A percentile compares a stretch with the other conserved stretches of the same genome.
These are phyloP conservation scores for Theileria orientalis DNA, from an alignment of 169 alveolate genomes.

Conservation along the genomic window DNA sequence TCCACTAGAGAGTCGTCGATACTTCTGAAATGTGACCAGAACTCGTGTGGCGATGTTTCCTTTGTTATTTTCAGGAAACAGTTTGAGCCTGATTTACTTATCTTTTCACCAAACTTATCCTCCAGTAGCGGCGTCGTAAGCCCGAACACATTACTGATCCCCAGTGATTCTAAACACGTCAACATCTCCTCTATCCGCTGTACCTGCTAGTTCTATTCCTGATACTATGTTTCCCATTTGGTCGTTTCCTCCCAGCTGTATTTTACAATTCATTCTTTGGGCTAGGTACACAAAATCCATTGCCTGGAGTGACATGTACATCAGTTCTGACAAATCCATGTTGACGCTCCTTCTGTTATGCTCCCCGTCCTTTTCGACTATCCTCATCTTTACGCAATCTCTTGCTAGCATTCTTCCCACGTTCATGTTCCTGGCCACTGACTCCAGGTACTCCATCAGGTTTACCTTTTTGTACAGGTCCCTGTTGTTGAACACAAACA, in stretches of 20 bases:
- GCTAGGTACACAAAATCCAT: slow-evolving; percentile 72
- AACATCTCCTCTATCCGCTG: background rate
- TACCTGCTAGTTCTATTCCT: slow-evolving; percentile 73
- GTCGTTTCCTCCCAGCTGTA: slow-evolving; percentile 84
- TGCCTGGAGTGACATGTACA: slow-evolving; percentile 79
- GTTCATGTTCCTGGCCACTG: slow-evolving; percentile 61
- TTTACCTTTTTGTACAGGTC: slow-evolving; percentile 55
- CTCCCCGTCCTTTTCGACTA: slow-evolving; percentile 34
- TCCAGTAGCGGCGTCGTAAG: slow-evolving; percentile 71
- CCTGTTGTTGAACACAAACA: slow-evolving; percentile 59
- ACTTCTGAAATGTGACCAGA: slow-evolving; percentile 63
- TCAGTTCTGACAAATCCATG: slow-evolving; percentile 70
- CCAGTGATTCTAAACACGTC: slow-evolving; percentile 3
- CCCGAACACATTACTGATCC: slow-evolving; percentile 48
- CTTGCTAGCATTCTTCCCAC: slow-evolving; percentile 68
- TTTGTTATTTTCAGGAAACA: slow-evolving; percentile 32
- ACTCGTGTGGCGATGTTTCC: slow-evolving; percentile 34
- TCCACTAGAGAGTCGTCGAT: slow-evolving; percentile 47
- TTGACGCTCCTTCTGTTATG: slow-evolving; percentile 8
- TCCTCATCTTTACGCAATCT: slow-evolving; percentile 55
- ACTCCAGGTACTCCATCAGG: slow-evolving; percentile 62
- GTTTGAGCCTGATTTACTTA: slow-evolving; percentile 65
- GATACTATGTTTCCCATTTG: slow-evolving; percentile 84
- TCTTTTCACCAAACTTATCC: slow-evolving; percentile 60
- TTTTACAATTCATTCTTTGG: slow-evolving; percentile 51